Base-by-base conservation (phyloP, 2,329 filamentous ascomycete species). In the Pseudogymnoascus sp. region DNA sequence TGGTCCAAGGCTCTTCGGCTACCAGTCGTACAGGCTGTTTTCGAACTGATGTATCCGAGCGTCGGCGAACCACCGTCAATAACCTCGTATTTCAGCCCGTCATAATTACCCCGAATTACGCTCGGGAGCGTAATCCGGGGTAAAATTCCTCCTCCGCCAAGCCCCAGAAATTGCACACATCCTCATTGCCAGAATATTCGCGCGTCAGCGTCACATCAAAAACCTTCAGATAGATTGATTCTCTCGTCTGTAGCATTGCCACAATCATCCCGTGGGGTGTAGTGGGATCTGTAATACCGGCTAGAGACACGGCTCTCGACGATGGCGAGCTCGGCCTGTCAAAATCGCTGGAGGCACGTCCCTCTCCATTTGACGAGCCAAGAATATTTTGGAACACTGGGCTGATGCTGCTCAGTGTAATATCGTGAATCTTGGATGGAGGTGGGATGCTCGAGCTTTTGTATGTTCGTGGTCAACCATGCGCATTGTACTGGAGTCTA, bases 61-160 rank as follows among this genome's bases (percentile, higher is more conserved):
- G 18, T 53, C 47, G 47, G 25, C 47, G 8, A 33, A 18, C 25
- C 47, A 33, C n/a, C n/a, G 3, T n/a, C 15, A 33, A 50, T 30
- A 50, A 30, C 22, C 22, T 50, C 22, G 22, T 25, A 25, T 25
- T 33, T 33, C 28, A 53, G 8, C 28, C 1, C 25, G 47, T 18
- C n/a, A 33, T 53, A 33, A n/a, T n/a, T n/a, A n/a, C n/a, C n/a
- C n/a, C n/a, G n/a, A 53, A 53, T 53, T 25, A 33, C 28, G n/a
- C 47, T 53, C n/a, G 47, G 47, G 25, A 4, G 25, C 47, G 47
- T 53, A 53, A 53, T 53, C 47, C 47, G 47, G 47, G 25, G 47
- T 15, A 53, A 53, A 33, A 53, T 53, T 53, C 25, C n/a, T 15
- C 47, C 47, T 33, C 47, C n/a, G 47, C 47, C 47, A 53, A 53